Evolutionary conservation across 257 asterid species (phyloP), one percentile per base, ranked within the genome.

Genomic region (Solanum dulcamara): DNA sequence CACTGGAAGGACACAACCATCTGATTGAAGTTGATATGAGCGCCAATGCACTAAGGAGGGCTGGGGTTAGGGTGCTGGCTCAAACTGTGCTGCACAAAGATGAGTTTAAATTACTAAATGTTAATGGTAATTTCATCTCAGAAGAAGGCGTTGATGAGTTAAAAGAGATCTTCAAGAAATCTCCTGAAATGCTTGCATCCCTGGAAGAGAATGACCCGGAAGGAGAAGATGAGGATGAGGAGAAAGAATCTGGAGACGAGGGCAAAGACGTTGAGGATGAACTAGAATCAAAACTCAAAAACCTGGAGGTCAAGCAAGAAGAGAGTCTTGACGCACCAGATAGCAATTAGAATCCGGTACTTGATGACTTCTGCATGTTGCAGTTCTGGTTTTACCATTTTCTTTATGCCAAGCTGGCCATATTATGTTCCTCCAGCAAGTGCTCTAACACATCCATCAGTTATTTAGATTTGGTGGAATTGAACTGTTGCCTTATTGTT

Each of bases 131-230:
- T 91, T 93, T 90, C 88, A 92, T 96, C 28, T 92, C 98, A 42
- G 99, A 96, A 2, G 98, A 94, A 88, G 98, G 97, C 24, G 85
- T 96, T 3, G 96, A 94, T 68, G 99, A 96, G 87, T 88, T 96
- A 93, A 89, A 86, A 85, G 93, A 88, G 28, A 87, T 92, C 75
- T 96, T 94, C 84, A 92, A 96, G 90, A 89, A 90, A 59, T 92
- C 70, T 81, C 94, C 91, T 2, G 91, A 92, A 5, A 90, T 90
- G 88, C 99, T 96, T 12, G 99, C 91, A 6, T 88, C 96, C 10
- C 88, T 96, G 89, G 99, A 96, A 70, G 99, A 96, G 74, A 96
- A 96, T 85, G 98, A 96, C 85, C 98, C 98, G 0, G 94, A 93
- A 10, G 98, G 98, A 46, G 97, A 87, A 83, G 98, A 93, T 57